Base-by-base conservation (phyloP, 208 protist species). In the Leishmania braziliensis region DNA sequence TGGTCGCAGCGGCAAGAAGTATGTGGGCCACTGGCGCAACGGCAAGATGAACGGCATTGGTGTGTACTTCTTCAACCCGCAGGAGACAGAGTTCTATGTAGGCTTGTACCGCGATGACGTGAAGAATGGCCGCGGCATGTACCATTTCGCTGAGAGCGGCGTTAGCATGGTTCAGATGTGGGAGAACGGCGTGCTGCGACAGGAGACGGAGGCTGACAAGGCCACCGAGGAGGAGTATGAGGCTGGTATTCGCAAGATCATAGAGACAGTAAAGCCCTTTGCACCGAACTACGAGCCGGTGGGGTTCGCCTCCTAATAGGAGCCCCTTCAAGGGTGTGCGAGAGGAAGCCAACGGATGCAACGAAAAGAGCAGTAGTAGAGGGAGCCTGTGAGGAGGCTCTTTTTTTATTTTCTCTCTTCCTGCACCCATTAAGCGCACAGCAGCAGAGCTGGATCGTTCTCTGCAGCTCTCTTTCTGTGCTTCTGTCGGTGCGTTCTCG, bases 1-100 rank as follows among this genome's bases (percentile, higher is more conserved):
- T 80, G 95, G 95, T 9, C 86, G 91, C 58, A 96, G 89, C 77
- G 93, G 95, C 43, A 98, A 98, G 81, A 93, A 93, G 75, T 98
- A 93, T 75, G 93, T 97, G 1, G 95, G 95, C 18, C 86, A 94
- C 79, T 98, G 95, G 93, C 71, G 84, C 29, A 89, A 96, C 51
- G 95, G 93, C 48, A 96, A 95, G 76, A 98, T 98, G 95, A 90
- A 97, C 80, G 95, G 95, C 62, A 88, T 93, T 33, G 95, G 95
- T 14, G 89, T 98, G 29, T 98, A 98, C 85, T 98, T 96, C 79
- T 98, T 98, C 86, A 97, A 94, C 77, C 85, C 88, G 8, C 87
- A 93, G 81, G 91, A 96, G 84, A 98, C 89, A 16, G 93, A 98
- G 83, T 98, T 96, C 86, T 98, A 94, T 82, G 79, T 98, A 29